Base-by-base conservation (phyloP, 306 rosid species). In the Acmispon strigosus region DNA sequence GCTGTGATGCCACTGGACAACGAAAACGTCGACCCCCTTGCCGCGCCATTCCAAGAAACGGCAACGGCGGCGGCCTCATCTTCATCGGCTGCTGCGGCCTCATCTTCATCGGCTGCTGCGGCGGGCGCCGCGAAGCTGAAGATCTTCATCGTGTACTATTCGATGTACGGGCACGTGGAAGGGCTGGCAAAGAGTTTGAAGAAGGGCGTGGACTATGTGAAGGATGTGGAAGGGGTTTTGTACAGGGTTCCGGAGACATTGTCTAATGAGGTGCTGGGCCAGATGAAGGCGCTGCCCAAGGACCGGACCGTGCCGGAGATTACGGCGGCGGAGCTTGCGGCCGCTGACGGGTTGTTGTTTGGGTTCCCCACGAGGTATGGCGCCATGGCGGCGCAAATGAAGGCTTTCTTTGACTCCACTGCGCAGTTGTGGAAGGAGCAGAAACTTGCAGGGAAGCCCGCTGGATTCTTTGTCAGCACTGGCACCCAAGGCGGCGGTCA, bases 401-500 rank as follows among this genome's bases (percentile, higher is more conserved):
- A 94, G 78, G 92, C 97, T 16, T 94, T 91, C 62, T 94, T 94
- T 29, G 97, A 94, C 53, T 83, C 97, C 4, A 94, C 99, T 0
- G 92, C 91, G 49, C 83, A 80, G 64, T 73, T 94, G 76, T 94
- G 97, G 97, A 82, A 78, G 80, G 96, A 81, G 61, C 99, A 94
- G 84, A 91, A 67, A 69, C 99, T 94, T 18, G 91, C 99, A 0
- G 97, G 99, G 36, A 94, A 91, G 62, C 97, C 99, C 0, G 97
- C 89, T 0, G 99, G 99, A 6, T 83, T 94, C 69, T 94, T 94
- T 72, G 92, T 94, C 3, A 91, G 99, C 39, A 89, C 99, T 3
- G 96, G 99, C 1, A 94, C 99, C 18, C 99, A 89, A 78, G 97
- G 99, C 3, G 99, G 99, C 34, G 99, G 99, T 75, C 99, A 94